Conservation (phyloP, 2,329 filamentous ascomycete species). For the Helotiales sp. region DNA sequence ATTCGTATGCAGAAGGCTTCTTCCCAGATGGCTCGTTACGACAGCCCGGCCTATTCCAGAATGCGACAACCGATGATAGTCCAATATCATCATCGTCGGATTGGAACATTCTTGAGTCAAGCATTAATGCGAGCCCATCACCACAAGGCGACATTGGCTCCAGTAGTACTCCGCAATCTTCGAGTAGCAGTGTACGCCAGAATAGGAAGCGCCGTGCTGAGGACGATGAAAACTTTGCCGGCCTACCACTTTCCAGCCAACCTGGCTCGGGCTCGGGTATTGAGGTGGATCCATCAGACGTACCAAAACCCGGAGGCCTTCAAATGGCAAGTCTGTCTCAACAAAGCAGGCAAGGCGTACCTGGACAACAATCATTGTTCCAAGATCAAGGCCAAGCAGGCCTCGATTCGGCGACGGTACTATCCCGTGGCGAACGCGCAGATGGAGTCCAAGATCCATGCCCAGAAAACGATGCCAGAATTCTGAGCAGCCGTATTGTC, state of each 20-base stretch:
- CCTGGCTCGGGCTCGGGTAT: neutral
- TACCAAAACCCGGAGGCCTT: neutral
- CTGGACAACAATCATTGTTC: neutral
- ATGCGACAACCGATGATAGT: neutral
- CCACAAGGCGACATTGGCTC: neutral
- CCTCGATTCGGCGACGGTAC: neutral
- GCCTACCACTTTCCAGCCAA: neutral
- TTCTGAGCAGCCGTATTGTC: neutral
- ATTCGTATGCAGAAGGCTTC: neutral
- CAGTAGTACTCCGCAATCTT: neutral
- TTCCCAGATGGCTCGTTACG: neutral
- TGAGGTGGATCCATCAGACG: slow-evolving; percentile 13
- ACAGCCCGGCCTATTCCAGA: neutral
- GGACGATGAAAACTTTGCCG: neutral
- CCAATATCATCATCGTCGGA: neutral
- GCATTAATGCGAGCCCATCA: neutral
- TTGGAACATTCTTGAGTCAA: slow-evolving; percentile 11
- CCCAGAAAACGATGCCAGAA: neutral
- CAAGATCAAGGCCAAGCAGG: neutral
- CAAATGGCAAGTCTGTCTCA: neutral
- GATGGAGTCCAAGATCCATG: neutral
- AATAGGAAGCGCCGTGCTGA: slow-evolving; percentile 2
- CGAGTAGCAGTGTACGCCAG: neutral
- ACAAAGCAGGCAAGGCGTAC: neutral
- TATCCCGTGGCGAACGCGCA: neutral